A percentile compares a stretch with the other conserved stretches of the same genome.
These are phyloP conservation scores for Aspergillus diversus DNA, from an alignment of 495 filamentous ascomycete genomes.

Conservation along the genomic window DNA sequence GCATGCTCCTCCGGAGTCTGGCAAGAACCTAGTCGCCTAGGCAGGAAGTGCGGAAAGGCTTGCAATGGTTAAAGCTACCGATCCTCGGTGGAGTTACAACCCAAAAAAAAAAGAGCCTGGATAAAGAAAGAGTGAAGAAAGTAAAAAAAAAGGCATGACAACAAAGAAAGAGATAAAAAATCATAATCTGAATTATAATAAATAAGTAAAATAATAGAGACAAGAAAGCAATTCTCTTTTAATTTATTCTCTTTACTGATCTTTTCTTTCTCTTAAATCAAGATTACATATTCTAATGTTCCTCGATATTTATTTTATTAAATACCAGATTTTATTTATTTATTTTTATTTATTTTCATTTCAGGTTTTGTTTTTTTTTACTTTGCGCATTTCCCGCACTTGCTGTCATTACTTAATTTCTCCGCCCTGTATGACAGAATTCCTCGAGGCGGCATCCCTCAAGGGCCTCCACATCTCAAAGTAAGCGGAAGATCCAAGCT, in stretches of 20 bases:
- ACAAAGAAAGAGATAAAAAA: background rate
- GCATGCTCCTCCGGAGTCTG: background rate
- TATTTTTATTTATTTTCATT: constrained; percentile 11
- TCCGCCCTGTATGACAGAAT: constrained; percentile 18
- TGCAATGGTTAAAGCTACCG: constrained; percentile 15
- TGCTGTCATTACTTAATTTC: constrained; percentile 5
- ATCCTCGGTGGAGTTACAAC: background rate
- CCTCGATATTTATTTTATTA: background rate
- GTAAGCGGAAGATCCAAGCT: constrained; percentile 18
- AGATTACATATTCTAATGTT: background rate
- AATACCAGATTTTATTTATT: background rate
- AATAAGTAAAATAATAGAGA: constrained; percentile 8
- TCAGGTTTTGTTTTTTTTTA: constrained; percentile 16
- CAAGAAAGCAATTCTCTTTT: constrained; percentile 20
- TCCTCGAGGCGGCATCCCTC: constrained; percentile 8
- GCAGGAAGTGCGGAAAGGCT: constrained; percentile 3
- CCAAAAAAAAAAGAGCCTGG: background rate
- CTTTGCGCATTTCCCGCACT: constrained; percentile 15
- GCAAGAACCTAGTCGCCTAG: background rate
- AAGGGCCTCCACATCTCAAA: constrained; percentile 14
- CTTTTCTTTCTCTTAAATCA: background rate
- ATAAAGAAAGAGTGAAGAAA: constrained; percentile 1
- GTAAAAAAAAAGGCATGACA: background rate
- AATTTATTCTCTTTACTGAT: constrained; percentile 10
- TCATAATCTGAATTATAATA: background rate